Base-by-base conservation (phyloP, 2,329 filamentous ascomycete species). In the Alternaria sp. region DNA sequence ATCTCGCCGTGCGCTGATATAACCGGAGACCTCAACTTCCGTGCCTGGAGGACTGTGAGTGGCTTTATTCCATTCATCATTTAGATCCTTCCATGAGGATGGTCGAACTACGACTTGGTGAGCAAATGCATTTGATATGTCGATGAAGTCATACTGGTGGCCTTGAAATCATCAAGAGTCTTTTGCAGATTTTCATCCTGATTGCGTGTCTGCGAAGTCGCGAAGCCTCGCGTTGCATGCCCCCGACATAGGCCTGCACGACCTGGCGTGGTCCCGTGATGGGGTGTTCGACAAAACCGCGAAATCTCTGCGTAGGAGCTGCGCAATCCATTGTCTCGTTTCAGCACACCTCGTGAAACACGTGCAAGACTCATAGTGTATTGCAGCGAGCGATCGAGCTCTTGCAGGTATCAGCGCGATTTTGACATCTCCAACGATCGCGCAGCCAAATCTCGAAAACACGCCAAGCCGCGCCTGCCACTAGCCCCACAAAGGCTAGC, bases 1-100 rank as follows among this genome's bases (percentile, higher is more conserved):
- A 70, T 92, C 88, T 65, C 88, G 86, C 28, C 89, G 86, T 63
- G 88, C 88, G 25, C 89, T 88, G 1, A 97, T 79, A 70, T 94
- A 96, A 19, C 94, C 94, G 77, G 50, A 62, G 21, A 68, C 36
- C 23, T 71, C 64, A 10, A 71, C 28, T 5, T 66, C 50, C 17
- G 47, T 8, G 9, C 65, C 62, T 46, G 57, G 30, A 19, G 52
- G 60, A 13, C 12, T 10, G n/a, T 60, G 15, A 17, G 7, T 15
- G 61, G 2, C 12, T 13, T 40, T 19, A 73, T 72, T 66, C 79
- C 81, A 79, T 76, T 77, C 19, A 79, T 84, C 23, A 25, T 63
- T 54, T 5, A 66, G 44, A 3, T 82, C 80, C 17, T 65, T 52
- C 68, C 67, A 75, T 13, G 61, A 25, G 25, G 54, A 56, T 25